These are phyloP conservation scores for Trichocladium uniseriatum DNA, from an alignment of 495 filamentous ascomycete species.

Conservation along the genomic window DNA sequence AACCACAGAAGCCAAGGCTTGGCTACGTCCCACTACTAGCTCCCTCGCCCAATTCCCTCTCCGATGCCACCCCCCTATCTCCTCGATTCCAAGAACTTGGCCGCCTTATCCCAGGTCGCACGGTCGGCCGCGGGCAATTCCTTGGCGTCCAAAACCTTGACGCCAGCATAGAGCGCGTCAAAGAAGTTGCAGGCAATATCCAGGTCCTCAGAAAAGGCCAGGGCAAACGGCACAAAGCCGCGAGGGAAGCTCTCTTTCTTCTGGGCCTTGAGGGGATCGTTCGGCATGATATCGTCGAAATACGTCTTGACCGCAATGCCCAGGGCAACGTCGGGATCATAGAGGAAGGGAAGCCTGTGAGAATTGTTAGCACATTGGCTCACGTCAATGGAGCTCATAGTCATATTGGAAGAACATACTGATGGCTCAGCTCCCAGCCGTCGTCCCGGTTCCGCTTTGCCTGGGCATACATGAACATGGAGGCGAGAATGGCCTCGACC, in stretches of 20 bases:
- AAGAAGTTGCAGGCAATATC: conserved; percentile 74
- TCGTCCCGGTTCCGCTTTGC: conserved; percentile 61
- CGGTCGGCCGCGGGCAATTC: conserved; percentile 50
- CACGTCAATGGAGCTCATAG: background rate
- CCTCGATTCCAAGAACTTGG: conserved; percentile 46
- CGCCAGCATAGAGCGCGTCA: conserved; percentile 64
- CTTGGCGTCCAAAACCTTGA: conserved; percentile 50
- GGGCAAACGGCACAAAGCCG: conserved; percentile 64
- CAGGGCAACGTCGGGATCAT: conserved; percentile 72
- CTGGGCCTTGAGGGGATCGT: conserved; percentile 51
- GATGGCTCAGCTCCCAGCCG: conserved; percentile 58
- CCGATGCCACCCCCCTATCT: background rate
- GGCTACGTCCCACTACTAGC: background rate
- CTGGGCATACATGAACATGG: conserved; percentile 70
- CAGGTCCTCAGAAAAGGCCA: conserved; percentile 67
- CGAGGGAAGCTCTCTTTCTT: conserved; percentile 49
- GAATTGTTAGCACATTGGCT: conserved; percentile 27
- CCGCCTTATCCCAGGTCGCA: conserved; percentile 54
- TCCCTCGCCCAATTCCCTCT: background rate
- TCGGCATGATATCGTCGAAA: conserved; percentile 67
- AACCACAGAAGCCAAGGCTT: background rate
- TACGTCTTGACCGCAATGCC: conserved; percentile 90
- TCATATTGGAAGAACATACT: conserved; percentile 46
- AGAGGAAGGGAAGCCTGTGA: conserved; percentile 71
- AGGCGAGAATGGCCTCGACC: conserved; percentile 68